Percentiles rank a stretch among this genome's conserved stretches.
These are phyloP conservation scores for Nothopassalora personata DNA, from an alignment of 2,329 filamentous ascomycete genomes.

Conservation along the genomic window DNA sequence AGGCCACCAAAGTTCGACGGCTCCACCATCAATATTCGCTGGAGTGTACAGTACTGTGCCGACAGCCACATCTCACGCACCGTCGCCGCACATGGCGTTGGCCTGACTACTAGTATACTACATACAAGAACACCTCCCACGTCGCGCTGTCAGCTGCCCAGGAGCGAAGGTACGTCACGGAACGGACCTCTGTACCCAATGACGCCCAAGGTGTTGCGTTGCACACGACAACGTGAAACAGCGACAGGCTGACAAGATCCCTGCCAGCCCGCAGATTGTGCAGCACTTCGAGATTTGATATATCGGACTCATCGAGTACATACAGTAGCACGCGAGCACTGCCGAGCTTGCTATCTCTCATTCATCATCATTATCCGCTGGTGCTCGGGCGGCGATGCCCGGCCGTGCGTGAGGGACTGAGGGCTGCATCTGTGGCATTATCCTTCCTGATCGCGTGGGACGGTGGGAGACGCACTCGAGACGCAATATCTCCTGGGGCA, in stretches of 20 bases:
- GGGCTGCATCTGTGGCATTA: too few species aligned
- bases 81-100: not conserved
- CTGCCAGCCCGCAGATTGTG: not conserved
- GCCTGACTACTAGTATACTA: too few species aligned
- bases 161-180: not conserved
- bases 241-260: not conserved
- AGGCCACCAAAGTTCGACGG: not conserved
- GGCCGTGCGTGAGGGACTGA: not conserved
- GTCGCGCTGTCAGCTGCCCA: not conserved
- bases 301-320: not conserved
- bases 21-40: not conserved
- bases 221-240: constrained; percentile 1
- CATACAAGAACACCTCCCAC: not conserved
- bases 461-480: too few species aligned
- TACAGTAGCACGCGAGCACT: not conserved
- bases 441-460: not conserved
- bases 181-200: too few species aligned
- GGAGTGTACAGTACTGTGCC: too few species aligned
- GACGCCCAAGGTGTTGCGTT: not conserved
- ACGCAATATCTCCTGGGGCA: not conserved
- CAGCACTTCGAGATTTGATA: not conserved
- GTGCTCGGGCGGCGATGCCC: not conserved
- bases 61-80: not conserved
- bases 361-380: too few species aligned
- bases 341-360: not conserved